Base-by-base conservation (phyloP, 1,284 basidiomycete genomes). In the Ceratobasidium papillatum region DNA sequence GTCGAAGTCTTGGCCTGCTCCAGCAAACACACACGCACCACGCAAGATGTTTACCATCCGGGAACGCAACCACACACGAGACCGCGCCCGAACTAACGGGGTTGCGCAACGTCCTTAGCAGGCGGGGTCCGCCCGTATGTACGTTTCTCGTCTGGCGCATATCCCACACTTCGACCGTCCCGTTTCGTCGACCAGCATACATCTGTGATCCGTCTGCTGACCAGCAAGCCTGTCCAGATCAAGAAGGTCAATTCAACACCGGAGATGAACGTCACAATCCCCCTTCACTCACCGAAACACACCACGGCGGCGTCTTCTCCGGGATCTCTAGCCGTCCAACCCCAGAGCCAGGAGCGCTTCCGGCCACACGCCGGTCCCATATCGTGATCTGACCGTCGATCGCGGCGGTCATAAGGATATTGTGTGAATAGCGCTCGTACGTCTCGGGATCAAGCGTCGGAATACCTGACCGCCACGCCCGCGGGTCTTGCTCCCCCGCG, bases 291-390 rank as follows among this genome's bases (percentile, higher is more conserved):
- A 94, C 92, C 78, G 95, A 95, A 80, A 96, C 89, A 83, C 95
- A 98, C 96, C 96, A 98, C 0, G 96, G 96, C 27, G 96, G 95
- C 11, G 94, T 95, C 82, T 93, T 94, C 77, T 94, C 93, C 78
- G 91, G 93, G 83, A 96, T 89, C 85, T 91, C 90, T 56, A 99
- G 83, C 74, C 95, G 86, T 27, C 95, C 94, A 0, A 97, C 93
- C 4, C 94, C 92, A 38, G 82, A 82, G 36, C 90, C 89, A 59
- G 78, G 75, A 27, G 79, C 75, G 36, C 86, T 83, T 0, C 86
- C 84, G 59, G 89, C 85, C 41, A 90, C 89, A 75, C 97, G 86
- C 78, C 91, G 88, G 80, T 99, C 97, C 91, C 96, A 97, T 7
- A 99, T 82, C 45, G 96, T 89, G 22, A 98, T 89, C 80, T 98